Evolutionary conservation across 1,284 basidiomycete species (phyloP), one percentile per base, ranked within the genome.

Genomic region (Trichosporon sp.): DNA sequence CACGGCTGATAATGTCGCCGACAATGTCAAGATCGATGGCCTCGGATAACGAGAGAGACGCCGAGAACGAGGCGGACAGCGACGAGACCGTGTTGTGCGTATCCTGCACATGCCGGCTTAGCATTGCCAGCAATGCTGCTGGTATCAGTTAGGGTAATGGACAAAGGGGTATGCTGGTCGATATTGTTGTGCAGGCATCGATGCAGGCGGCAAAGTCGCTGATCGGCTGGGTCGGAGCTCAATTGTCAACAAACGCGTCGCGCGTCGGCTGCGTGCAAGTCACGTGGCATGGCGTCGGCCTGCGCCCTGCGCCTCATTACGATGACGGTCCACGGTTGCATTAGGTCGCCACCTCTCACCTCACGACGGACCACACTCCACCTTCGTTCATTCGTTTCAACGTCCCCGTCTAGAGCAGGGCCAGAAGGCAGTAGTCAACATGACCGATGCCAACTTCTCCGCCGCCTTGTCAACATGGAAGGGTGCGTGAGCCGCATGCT

Each of bases 391-490:
- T n/a, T n/a, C 27, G 23, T 27, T 56, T 14, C 31, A 29, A 14
- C 25, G 23, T 37, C 52, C 19, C 23, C 19, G 37, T 31, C 27
- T n/a, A 13, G 31, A 40, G 27, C 36, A 31, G 31, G 36, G 58
- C 31, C 32, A 9, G 21, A 31, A 56, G 61, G 46, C 65, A 67
- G 21, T 14, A 11, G 21, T 21, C 65, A 72, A n/a, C 62, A 78
- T 80, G 78, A 74, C 76, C 34, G 79, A 79, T 67, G 74, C 78
- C 56, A 80, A 93, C 80, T 95, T 95, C 82, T 90, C 90, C 25
- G 88, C 88, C 60, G 92, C 92, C 36, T 80, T 94, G 60, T 80
- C 89, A 64, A 91, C 91, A 81, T 94, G 92, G 92, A 90, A 88
- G 83, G 88, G 92, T 90, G 71, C 29, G 83, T 71, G 5, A 29